Evolutionary conservation across 2,329 filamentous ascomycete genomes (phyloP), one percentile per base, ranked within the genome.

Genomic region (Sporothrix brasiliensis): DNA sequence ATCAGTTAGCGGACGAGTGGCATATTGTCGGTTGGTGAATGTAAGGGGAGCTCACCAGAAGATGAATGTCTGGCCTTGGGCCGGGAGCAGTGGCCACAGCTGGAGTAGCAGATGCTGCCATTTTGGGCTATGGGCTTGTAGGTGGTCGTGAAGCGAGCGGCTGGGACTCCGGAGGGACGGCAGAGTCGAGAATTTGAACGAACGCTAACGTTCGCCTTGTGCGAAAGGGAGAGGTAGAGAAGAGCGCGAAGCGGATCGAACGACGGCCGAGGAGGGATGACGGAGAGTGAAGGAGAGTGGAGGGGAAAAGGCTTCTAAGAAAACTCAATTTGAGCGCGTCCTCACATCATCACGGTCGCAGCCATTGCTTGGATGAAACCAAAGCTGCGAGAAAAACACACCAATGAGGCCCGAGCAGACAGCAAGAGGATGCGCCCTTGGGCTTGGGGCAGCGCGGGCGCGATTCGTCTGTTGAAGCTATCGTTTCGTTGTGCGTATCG

Each of bases 1-100:
- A 30, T 49, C 50, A 53, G 74, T 78, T 72, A 82, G 76, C 50
- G 27, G 24, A 4, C 14, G 27, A 53, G 16, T 2, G 16, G 24
- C 41, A 27, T n/a, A 27, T 24, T 44, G 27, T 7, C 16, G 14
- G 9, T 7, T 11, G n/a, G 2, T 19, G 1, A 24, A 30, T n/a
- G 49, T 21, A 27, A 21, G 10, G 7, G 27, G n/a, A 27, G 44
- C 71, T 14, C 58, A 73, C 71, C 6, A 74, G 24, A 39, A 74
- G 72, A 19, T 70, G 53, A 7, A 72, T 30, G 60, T 74, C 73
- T 24, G 73, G 70, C 49, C 30, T 39, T 30, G 66, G 52, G 47
- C 66, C 69, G 11, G 66, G 63, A 30, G 52, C 67, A 7, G 27
- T 47, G 53, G 67, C 67, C 44, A 34, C 27, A 14, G 67, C 24